Conservation (phyloP, 2,329 filamentous ascomycete genomes). For the Botrytis tulipae region DNA sequence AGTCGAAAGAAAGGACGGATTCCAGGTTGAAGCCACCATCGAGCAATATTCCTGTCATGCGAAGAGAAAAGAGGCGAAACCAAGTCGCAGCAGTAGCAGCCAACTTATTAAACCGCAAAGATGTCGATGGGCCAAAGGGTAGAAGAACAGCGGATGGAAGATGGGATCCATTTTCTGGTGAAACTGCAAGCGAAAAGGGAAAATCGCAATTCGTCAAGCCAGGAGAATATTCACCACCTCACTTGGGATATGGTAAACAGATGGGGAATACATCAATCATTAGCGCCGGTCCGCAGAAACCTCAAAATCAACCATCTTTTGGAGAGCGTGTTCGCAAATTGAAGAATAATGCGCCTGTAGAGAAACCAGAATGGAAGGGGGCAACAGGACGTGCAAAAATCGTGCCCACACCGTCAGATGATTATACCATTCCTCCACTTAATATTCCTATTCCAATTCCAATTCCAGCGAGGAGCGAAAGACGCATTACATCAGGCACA, state of each 20-base stretch:
- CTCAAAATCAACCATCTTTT: constrained; percentile 40
- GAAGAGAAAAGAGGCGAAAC: constrained; percentile 37
- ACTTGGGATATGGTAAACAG: constrained; percentile 23
- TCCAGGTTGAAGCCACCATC: constrained; percentile 24
- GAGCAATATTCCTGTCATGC: constrained; percentile 38
- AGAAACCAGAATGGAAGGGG: constrained; percentile 66
- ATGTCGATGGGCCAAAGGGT: constrained; percentile 26
- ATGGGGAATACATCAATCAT: constrained; percentile 32
- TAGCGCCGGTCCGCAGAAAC: constrained; percentile 36
- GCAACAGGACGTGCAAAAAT: constrained; percentile 66
- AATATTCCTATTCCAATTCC: constrained; percentile 48
- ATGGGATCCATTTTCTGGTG: constrained; percentile 67
- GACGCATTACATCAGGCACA: constrained; percentile 32
- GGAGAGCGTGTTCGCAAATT: constrained; percentile 48
- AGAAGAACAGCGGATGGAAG: constrained; percentile 44
- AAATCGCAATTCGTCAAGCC: constrained; percentile 57
- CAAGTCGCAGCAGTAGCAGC: constrained; percentile 32
- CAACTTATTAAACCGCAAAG: constrained; percentile 32
- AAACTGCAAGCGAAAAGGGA: constrained; percentile 57
- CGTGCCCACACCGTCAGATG: constrained; percentile 63
- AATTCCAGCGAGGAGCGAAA: constrained; percentile 49
- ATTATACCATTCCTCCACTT: constrained; percentile 54
- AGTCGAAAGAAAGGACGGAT: constrained; percentile 14
- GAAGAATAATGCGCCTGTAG: constrained; percentile 35
- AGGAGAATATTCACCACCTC: constrained; percentile 45